Evolutionary conservation across 2,329 filamentous ascomycete genomes (phyloP).

Genomic region (Ceratocystis alfenasii): DNA sequence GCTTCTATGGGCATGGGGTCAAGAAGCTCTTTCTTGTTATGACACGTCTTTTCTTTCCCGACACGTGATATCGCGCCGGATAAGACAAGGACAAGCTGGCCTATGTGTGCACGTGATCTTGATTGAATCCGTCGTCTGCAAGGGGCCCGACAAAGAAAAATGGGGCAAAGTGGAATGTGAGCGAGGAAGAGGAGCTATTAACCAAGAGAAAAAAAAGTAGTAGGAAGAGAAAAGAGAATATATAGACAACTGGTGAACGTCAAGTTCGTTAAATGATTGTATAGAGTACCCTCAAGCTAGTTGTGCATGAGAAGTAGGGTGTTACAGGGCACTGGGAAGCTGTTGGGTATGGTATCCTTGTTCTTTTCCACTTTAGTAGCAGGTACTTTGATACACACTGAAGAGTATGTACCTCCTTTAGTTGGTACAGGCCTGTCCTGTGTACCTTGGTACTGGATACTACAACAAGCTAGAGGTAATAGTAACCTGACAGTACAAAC

Average conservation of each 20-base stretch:
- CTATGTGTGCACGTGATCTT: background rate
- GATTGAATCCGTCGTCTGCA: background rate
- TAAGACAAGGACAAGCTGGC: background rate
- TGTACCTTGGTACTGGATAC: background rate
- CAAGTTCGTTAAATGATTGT: background rate
- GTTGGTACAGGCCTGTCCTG: background rate
- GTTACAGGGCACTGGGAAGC: too few species aligned
- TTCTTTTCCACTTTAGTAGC: too few species aligned
- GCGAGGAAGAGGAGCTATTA: background rate
- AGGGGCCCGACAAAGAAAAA: background rate
- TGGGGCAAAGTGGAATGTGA: background rate
- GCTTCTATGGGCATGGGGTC: background rate
- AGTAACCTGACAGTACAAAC: background rate
- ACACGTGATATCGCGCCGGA: slow-evolving; percentile 12
- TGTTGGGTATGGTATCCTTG: background rate
- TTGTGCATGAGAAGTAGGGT: too few species aligned
- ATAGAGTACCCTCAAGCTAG: background rate
- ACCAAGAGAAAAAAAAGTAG: background rate
- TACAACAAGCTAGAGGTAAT: background rate
- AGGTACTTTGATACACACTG: background rate
- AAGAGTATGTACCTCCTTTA: slow-evolving; percentile 2
- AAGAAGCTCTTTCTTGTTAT: too few species aligned
- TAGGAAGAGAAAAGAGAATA: background rate
- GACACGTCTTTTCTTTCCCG: background rate
- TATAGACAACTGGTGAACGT: background rate